A percentile compares a stretch with the other conserved stretches of the same genome.
phyloP scores from a whole-genome alignment of 495 filamentous ascomycete genomes.

The Tuber brumale region DNA sequence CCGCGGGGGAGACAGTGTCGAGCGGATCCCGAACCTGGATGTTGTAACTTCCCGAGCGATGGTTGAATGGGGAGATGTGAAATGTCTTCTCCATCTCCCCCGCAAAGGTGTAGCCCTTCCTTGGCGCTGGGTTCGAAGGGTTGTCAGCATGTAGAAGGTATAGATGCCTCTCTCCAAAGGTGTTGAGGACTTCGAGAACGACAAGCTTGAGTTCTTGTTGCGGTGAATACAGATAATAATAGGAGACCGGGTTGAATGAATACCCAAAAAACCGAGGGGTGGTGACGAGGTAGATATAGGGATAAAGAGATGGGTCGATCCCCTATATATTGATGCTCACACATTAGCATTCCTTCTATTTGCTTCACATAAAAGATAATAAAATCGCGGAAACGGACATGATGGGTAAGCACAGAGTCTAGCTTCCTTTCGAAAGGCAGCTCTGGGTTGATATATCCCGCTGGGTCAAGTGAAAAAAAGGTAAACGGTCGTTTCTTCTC shows the following conservation, averaged over 20 bases:
- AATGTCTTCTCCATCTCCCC: slow-evolving; percentile 61
- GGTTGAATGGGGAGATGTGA: slow-evolving; percentile 68
- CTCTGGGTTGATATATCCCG: slow-evolving; percentile 60
- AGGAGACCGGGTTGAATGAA: slow-evolving; percentile 69
- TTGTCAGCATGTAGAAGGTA: slow-evolving; percentile 50
- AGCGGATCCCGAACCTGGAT: slow-evolving; percentile 42
- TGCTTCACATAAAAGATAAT: neutral
- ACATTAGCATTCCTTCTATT: slow-evolving; percentile 21
- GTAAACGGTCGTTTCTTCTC: slow-evolving; percentile 40
- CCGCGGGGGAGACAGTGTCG: slow-evolving; percentile 19
- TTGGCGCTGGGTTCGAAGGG: slow-evolving; percentile 20
- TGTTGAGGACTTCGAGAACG: slow-evolving; percentile 73
- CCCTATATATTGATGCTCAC: slow-evolving; percentile 16
- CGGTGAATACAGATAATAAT: slow-evolving; percentile 69
- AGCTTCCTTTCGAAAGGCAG: slow-evolving; percentile 49
- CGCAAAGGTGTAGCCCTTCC: slow-evolving; percentile 43
- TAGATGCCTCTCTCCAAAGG: slow-evolving; percentile 64
- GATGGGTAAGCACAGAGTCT: slow-evolving; percentile 30
- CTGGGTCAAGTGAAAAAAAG: slow-evolving; percentile 51
- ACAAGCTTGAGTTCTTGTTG: slow-evolving; percentile 56
- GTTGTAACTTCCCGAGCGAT: slow-evolving; percentile 40
- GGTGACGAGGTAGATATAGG: slow-evolving; percentile 62
- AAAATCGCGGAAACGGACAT: slow-evolving; percentile 45
- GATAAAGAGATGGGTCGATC: slow-evolving; percentile 40
- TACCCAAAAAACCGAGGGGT: slow-evolving; percentile 64